Evolutionary conservation across 495 filamentous ascomycete genomes (phyloP).

Genomic region (Thermochaetoides thermophila): DNA sequence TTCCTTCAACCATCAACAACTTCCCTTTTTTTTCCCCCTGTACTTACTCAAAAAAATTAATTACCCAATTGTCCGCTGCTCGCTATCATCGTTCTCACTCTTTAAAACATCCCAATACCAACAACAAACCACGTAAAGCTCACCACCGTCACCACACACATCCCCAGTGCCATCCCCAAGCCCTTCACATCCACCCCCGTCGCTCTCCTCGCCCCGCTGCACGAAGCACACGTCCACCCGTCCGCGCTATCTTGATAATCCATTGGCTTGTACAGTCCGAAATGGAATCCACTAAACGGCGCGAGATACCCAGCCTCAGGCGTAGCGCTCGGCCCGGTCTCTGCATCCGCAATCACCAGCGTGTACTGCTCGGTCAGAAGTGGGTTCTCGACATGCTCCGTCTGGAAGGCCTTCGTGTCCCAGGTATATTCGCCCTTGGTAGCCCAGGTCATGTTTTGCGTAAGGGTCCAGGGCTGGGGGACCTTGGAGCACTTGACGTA

Average conservation of each 20-base stretch:
- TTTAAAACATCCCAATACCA: constrained; percentile 44
- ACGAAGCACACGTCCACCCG: constrained; percentile 48
- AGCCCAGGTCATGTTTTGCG: constrained; percentile 36
- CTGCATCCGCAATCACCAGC: constrained; percentile 66
- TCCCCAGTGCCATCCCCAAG: constrained; percentile 56
- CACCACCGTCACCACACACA: constrained; percentile 59
- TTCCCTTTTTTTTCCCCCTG: background rate
- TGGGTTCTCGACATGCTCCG: constrained; percentile 38
- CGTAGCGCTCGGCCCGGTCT: constrained; percentile 42
- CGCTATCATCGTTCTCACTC: too few relatives aligned
- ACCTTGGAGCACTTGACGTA: constrained; percentile 55
- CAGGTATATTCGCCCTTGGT: constrained; percentile 40
- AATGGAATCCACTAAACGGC: constrained; percentile 45
- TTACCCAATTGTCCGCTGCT: too few relatives aligned
- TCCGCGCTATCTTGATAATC: constrained; percentile 46
- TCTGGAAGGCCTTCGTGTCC: constrained; percentile 64
- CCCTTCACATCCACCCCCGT: constrained; percentile 44
- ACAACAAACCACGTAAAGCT: constrained; percentile 85
- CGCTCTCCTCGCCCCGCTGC: constrained; percentile 54
- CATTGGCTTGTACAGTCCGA: constrained; percentile 70
- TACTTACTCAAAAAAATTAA: too few relatives aligned
- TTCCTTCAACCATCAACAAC: too few relatives aligned
- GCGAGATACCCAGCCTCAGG: constrained; percentile 60
- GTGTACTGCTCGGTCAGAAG: constrained; percentile 69
- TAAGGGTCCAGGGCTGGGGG: constrained; percentile 32